phyloP scores from a whole-genome alignment of 805 yeast genomes.

The Tetrapisispora taiwanensis region DNA sequence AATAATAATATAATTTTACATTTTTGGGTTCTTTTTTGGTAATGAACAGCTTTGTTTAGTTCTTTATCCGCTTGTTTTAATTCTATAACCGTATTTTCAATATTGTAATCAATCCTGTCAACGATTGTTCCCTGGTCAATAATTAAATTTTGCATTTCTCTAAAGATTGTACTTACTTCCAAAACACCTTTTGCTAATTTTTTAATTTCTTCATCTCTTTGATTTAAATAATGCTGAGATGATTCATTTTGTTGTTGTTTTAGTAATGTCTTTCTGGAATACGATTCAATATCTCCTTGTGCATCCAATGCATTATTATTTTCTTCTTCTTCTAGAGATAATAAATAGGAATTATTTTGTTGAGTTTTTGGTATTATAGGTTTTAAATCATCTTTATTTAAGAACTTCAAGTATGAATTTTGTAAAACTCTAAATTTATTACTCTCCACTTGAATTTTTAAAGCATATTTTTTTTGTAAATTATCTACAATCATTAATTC shows the following conservation, averaged over 20 bases:
- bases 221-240: constrained; percentile 28
- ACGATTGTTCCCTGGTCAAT: constrained; percentile 92
- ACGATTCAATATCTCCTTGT: constrained; percentile 28
- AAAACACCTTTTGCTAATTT: constrained; percentile 88
- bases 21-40: constrained; percentile 83
- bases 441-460: constrained; percentile 69
- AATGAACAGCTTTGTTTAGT: constrained; percentile 59
- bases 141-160: constrained; percentile 83
- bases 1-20: constrained; percentile 78
- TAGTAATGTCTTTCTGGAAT: constrained; percentile 26
- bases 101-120: constrained; percentile 88
- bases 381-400: constrained; percentile 70
- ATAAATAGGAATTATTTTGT: constrained; percentile 16
- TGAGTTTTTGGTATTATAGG: constrained; percentile 27
- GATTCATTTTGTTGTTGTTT: constrained; percentile 16
- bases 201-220: constrained; percentile 82
- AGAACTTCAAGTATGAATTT: constrained; percentile 74
- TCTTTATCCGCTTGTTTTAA: constrained; percentile 71
- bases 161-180: constrained; percentile 86
- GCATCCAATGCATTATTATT: constrained; percentile 11
- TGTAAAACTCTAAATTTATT: constrained; percentile 78
- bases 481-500: constrained; percentile 66
- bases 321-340: constrained; percentile 28
- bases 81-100: constrained; percentile 68
- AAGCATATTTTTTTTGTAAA: constrained; percentile 75